phyloP scores from a whole-genome alignment of 1,284 basidiomycete genomes.

The Irpex lacteus region DNA sequence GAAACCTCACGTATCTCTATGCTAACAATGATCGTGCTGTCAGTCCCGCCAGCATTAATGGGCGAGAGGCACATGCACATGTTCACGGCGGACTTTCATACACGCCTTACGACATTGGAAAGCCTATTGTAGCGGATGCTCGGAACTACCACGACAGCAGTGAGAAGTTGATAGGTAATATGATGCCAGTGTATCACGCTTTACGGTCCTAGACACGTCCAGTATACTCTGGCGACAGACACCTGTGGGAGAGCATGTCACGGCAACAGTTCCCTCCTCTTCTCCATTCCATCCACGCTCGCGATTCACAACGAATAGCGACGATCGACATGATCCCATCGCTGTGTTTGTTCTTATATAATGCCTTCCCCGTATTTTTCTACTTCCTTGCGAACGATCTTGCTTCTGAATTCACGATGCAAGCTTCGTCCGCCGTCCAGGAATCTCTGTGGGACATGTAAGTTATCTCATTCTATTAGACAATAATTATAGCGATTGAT shows the following conservation, averaged over 20 bases:
- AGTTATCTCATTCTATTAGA: background rate
- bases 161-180: background rate
- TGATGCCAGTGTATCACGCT: background rate
- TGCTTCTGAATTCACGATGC: background rate
- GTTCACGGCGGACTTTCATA: background rate
- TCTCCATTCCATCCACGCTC: background rate
- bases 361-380: background rate
- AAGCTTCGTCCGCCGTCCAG: background rate
- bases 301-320: background rate
- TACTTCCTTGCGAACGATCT: background rate
- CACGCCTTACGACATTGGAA: background rate
- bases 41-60: background rate
- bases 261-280: background rate
- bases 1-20: background rate
- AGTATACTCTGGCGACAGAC: background rate
- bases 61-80: background rate
- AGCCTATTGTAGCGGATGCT: background rate
- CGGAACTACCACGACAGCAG: background rate
- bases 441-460: background rate
- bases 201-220: background rate
- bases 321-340: background rate
- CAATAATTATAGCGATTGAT: background rate
- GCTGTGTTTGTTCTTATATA: background rate
- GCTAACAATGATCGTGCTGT: background rate
- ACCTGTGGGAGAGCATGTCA: background rate